Evolutionary conservation across 2,329 filamentous ascomycete species (phyloP).

Genomic region (Metarhizium brunneum): DNA sequence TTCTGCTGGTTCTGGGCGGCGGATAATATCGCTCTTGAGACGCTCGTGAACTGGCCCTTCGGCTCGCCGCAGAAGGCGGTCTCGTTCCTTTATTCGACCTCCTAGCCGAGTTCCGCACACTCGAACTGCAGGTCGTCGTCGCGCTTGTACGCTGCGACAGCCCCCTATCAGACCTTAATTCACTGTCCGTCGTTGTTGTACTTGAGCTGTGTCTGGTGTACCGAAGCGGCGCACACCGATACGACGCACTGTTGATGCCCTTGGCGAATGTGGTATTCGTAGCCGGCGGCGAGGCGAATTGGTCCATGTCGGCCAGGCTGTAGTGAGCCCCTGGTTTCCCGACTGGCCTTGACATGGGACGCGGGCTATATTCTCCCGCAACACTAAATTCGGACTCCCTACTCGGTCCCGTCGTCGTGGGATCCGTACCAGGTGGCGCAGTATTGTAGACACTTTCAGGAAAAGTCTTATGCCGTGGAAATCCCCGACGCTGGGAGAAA

Average conservation of each 20-base stretch:
- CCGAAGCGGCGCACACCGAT: neutral
- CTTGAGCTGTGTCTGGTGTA: neutral
- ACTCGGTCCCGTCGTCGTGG: neutral
- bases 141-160: neutral
- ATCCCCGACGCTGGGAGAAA: neutral
- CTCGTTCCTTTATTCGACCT: neutral
- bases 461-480: neutral
- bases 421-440: neutral
- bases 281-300: neutral
- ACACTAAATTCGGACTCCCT: neutral
- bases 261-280: neutral
- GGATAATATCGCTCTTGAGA: neutral
- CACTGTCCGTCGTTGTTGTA: neutral
- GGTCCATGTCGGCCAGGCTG: neutral
- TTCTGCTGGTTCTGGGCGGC: neutral
- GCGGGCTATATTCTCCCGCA: no score
- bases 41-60: neutral
- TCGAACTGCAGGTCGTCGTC: neutral
- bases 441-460: neutral
- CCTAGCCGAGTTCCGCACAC: neutral
- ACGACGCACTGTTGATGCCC: neutral
- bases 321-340: neutral
- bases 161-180: neutral
- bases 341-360: neutral
- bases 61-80: neutral